phyloP scores from a whole-genome alignment of 495 filamentous ascomycete species.

The Hypoxylon crocopeplum region DNA sequence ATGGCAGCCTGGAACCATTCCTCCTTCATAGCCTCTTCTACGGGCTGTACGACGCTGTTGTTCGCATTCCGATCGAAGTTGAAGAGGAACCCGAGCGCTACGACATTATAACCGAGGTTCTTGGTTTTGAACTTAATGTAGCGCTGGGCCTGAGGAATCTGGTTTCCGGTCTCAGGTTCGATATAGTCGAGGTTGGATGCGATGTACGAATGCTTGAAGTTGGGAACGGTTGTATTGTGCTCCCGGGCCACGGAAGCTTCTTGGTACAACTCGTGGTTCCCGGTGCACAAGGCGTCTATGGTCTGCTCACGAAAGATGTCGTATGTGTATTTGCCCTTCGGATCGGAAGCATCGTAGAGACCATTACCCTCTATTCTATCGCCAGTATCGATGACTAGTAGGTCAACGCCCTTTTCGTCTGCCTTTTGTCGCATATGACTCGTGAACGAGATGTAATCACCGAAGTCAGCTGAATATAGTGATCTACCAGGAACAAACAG shows the following conservation, averaged over 20 bases:
- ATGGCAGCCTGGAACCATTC: slow-evolving; percentile 91
- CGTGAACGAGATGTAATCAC: slow-evolving; percentile 95
- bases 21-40: slow-evolving; percentile 79
- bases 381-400: slow-evolving; percentile 91
- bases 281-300: slow-evolving; percentile 85
- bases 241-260: slow-evolving; percentile 76
- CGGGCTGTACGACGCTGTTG: slow-evolving; percentile 83
- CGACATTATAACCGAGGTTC: slow-evolving; percentile 80
- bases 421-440: slow-evolving; percentile 78
- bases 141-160: slow-evolving; percentile 78
- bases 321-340: slow-evolving; percentile 85
- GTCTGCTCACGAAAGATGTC: slow-evolving; percentile 83
- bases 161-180: slow-evolving; percentile 68
- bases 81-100: slow-evolving; percentile 93
- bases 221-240: slow-evolving; percentile 76
- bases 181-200: slow-evolving; percentile 94
- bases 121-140: slow-evolving; percentile 90
- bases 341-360: slow-evolving; percentile 88
- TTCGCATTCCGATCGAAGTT: slow-evolving; percentile 89
- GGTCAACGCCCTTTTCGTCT: slow-evolving; percentile 77
- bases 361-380: slow-evolving; percentile 96
- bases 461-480: slow-evolving; percentile 95
- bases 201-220: slow-evolving; percentile 77
- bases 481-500: slow-evolving; percentile 55
- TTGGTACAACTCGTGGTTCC: slow-evolving; percentile 96